A percentile compares a stretch with the other conserved stretches of the same genome.
Evolutionary conservation across 106 monocot species (phyloP).

Genomic region (Acorus calamus): DNA sequence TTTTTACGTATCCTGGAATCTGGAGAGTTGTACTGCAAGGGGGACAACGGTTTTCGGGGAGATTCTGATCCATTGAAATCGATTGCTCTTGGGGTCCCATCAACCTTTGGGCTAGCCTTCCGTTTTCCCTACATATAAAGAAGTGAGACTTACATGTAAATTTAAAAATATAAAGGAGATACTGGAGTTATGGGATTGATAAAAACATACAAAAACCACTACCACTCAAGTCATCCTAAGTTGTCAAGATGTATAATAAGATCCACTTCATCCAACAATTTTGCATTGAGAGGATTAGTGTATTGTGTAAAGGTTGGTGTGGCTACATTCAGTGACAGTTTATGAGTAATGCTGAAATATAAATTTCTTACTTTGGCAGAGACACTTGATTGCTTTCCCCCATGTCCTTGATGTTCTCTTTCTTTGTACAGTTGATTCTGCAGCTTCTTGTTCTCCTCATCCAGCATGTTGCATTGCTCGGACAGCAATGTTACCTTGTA

Average conservation of each 20-base stretch:
- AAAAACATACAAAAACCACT: background rate
- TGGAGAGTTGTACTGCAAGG: slow-evolving; percentile 44
- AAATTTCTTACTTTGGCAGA: no score
- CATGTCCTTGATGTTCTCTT: slow-evolving; percentile 30
- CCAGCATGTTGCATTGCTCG: slow-evolving; percentile 64
- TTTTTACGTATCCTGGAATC: slow-evolving; percentile 42
- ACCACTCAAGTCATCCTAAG: no score
- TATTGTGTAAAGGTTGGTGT: no score
- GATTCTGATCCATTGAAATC: slow-evolving; percentile 29
- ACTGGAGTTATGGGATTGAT: no score
- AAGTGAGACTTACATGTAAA: background rate
- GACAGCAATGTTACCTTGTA: slow-evolving; percentile 58
- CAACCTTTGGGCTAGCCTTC: slow-evolving; percentile 30
- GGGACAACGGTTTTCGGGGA: slow-evolving; percentile 39
- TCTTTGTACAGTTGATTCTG: slow-evolving; percentile 36
- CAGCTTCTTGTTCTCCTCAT: slow-evolving; percentile 71
- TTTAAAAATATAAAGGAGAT: no score
- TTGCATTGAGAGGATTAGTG: no score
- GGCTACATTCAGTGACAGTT: no score
- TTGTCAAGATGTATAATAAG: no score
- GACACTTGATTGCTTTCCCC: slow-evolving; percentile 15
- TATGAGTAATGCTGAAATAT: no score
- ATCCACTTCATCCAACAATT: no score
- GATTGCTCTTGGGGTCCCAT: slow-evolving; percentile 11
- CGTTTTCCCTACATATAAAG: slow-evolving; percentile 36